phyloP scores from a whole-genome alignment of 2,329 filamentous ascomycete species.

The Hypoxylon sp. region DNA sequence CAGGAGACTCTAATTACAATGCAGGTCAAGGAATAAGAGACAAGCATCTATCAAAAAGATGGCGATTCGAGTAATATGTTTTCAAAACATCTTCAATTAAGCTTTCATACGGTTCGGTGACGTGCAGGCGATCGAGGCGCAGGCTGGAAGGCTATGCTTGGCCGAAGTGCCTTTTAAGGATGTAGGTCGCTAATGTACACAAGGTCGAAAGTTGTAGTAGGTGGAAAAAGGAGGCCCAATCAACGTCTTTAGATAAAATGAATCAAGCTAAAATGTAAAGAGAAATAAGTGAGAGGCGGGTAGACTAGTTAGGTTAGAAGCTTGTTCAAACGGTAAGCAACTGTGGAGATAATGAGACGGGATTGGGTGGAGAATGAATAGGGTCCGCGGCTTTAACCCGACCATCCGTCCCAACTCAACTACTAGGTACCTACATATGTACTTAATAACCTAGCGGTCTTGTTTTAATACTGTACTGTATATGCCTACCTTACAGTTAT shows the following conservation, averaged over 20 bases:
- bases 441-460: too few species aligned
- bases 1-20: conserved; percentile 8
- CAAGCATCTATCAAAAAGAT: conserved; percentile 24
- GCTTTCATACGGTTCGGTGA: conserved; percentile 30
- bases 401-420: conserved; percentile 23
- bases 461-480: too few species aligned
- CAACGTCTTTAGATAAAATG: conserved; percentile 9
- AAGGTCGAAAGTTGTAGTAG: conserved; percentile 1
- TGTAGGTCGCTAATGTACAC: conserved; percentile 13
- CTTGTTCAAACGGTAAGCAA: conserved; percentile 20
- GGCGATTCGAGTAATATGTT: conserved; percentile 3
- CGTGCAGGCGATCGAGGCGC: conserved; percentile 42
- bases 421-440: too few species aligned
- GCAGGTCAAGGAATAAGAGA: conserved; percentile 5
- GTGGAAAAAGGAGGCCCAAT: conserved; percentile 17
- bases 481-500: background rate
- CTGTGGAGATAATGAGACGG: conserved; percentile 32
- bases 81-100: conserved; percentile 30
- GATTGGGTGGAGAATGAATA: conserved; percentile 37
- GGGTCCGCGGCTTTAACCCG: conserved; percentile 30
- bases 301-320: conserved; percentile 34
- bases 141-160: conserved; percentile 38
- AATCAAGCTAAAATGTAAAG: conserved; percentile 15
- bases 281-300: conserved; percentile 45
- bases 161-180: conserved; percentile 30